Percentiles rank a stretch among this genome's conserved stretches.
These are phyloP conservation scores for Teratosphaeria destructans DNA, from an alignment of 2,329 filamentous ascomycete species.

Conservation along the genomic window DNA sequence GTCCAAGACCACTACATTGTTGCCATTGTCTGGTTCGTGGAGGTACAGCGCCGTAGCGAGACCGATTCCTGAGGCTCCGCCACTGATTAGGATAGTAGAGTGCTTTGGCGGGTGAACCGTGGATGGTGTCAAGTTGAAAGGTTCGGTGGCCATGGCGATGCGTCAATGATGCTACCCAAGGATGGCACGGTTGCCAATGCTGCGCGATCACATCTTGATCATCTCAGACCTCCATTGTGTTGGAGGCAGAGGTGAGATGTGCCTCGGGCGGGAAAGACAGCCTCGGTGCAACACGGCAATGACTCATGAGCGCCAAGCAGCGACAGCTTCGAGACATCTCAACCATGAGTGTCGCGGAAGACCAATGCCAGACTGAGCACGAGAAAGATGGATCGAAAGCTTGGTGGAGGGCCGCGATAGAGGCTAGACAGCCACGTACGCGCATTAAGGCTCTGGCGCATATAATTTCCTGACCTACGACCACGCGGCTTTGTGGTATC, in stretches of 20 bases:
- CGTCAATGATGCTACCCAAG: background rate
- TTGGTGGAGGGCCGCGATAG: background rate
- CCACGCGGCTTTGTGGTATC: background rate
- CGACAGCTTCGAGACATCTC: background rate
- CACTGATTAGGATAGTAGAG: slow-evolving; percentile 22
- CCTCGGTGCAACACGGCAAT: background rate
- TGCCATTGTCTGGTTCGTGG: slow-evolving; percentile 15
- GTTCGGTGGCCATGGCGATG: slow-evolving; percentile 15
- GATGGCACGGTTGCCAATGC: background rate
- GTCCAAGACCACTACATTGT: slow-evolving; percentile 22
- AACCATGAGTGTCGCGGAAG: background rate
- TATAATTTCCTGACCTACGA: background rate
- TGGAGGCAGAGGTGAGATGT: background rate
- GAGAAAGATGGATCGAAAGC: background rate
- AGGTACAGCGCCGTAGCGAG: slow-evolving; percentile 22
- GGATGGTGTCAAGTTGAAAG: slow-evolving; percentile 15
- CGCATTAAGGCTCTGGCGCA: background rate
- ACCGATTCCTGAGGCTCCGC: slow-evolving; percentile 22
- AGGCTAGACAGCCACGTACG: background rate
- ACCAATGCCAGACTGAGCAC: background rate
- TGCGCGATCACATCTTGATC: background rate
- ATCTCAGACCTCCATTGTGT: background rate
- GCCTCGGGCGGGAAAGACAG: background rate
- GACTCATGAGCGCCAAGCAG: background rate
- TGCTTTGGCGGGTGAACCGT: slow-evolving; percentile 16